Conservation (phyloP, 371 early-diverging fungal genomes). For the Circinella minor region DNA sequence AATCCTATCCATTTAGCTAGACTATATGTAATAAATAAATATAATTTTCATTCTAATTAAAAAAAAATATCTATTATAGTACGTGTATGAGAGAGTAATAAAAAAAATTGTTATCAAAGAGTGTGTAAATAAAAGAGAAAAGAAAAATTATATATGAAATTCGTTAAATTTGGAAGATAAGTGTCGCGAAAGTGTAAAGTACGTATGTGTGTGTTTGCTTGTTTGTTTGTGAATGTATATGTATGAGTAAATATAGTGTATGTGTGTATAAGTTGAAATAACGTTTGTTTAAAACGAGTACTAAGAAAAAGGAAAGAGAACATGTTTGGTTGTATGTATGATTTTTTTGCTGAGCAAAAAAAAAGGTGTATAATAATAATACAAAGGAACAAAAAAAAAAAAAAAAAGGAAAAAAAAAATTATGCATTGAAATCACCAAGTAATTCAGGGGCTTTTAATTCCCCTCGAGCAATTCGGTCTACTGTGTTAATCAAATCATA, state of each 20-base stretch:
- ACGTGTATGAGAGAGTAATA: too few species aligned
- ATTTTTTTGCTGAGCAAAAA: not conserved
- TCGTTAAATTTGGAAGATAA: not conserved
- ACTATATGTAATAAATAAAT: not conserved
- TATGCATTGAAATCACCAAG: conserved; percentile 44
- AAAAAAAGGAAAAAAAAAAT: not conserved
- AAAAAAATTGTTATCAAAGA: too few species aligned
- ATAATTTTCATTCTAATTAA: not conserved
- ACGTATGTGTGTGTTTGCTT: not conserved
- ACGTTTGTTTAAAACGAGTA: not conserved
- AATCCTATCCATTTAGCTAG: too few species aligned
- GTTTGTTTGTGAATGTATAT: not conserved
- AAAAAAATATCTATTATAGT: too few species aligned
- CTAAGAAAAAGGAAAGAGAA: not conserved
- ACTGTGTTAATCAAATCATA: conserved; percentile 84
- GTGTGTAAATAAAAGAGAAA: not conserved
- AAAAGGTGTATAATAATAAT: conserved; percentile 5
- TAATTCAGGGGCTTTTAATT: conserved; percentile 62
- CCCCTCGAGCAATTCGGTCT: conserved; percentile 71
- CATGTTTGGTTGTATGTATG: not conserved
- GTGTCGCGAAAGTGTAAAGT: too few species aligned
- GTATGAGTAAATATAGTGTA: not conserved
- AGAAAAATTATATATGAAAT: not conserved
- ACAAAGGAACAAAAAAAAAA: conserved; percentile 8
- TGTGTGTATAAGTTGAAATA: not conserved